Percentiles rank a stretch among this genome's conserved stretches.
Conservation (phyloP, 192 early-diverging fungal species). For the Gaertneriomyces semiglobifer region DNA sequence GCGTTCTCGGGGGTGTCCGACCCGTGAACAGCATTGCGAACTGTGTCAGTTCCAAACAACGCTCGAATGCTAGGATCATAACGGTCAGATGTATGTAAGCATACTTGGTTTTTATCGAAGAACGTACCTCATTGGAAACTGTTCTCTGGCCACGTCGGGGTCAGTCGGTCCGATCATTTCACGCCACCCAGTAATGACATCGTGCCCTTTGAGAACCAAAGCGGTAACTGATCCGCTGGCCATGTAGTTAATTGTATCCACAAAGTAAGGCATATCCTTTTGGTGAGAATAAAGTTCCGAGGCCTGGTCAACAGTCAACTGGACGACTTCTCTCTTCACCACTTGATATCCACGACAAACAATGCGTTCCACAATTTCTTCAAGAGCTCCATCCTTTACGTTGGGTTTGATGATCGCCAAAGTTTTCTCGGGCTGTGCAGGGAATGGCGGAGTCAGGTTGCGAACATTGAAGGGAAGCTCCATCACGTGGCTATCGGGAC, state of each 20-base stretch:
- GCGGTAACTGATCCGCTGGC: conserved; percentile 41
- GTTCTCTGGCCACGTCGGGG: conserved; percentile 37
- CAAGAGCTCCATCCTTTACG: conserved; percentile 32
- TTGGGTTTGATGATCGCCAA: conserved; percentile 56
- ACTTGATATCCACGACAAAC: conserved; percentile 46
- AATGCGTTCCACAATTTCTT: conserved; percentile 51
- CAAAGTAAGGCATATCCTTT: conserved; percentile 37
- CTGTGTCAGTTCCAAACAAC: conserved; percentile 46
- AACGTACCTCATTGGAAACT: conserved; percentile 40
- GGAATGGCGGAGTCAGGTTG: conserved; percentile 15
- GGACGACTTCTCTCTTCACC: conserved; percentile 46
- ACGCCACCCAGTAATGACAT: conserved; percentile 47
- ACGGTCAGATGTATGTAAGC: background rate
- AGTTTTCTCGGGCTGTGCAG: conserved; percentile 41
- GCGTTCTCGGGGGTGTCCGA: conserved; percentile 46
- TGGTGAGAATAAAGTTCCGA: conserved; percentile 39
- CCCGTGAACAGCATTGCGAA: conserved; percentile 55
- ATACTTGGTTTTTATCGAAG: background rate
- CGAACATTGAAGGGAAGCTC: conserved; percentile 35
- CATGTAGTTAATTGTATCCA: conserved; percentile 39
- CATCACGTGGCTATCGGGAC: conserved; percentile 12
- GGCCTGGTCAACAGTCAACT: conserved; percentile 36
- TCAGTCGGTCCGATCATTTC: conserved; percentile 55
- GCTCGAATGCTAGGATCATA: conserved; percentile 43
- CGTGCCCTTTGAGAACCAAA: conserved; percentile 50